Evolutionary conservation across 306 rosid species (phyloP), one percentile per base, ranked within the genome.

Genomic region (Ceratonia siliqua): DNA sequence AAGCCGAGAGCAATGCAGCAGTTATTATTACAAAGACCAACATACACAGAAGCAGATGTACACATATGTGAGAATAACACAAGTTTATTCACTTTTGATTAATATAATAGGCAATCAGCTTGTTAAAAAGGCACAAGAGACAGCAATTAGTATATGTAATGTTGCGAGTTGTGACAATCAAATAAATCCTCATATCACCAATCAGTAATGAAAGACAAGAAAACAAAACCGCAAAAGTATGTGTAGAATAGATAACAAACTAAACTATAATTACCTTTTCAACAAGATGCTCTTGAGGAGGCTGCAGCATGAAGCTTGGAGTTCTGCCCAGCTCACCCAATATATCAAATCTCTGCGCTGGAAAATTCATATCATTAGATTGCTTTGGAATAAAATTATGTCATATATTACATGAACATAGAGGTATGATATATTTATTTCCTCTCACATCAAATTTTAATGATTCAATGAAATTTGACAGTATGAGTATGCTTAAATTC

Each of bases 241-340:
- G 74, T 12, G 24, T 2, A 42, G 18, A 72, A 58, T 3, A 65
- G 21, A 33, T 28, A n/a, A n/a, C 62, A 33, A 42, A 70, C 35
- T 25, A 36, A 46, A 61, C 48, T 39, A 75, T 15, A 45, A 77
- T 79, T 71, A 77, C 96, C 91, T 64, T 87, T 75, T 93, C 96
- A 53, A 86, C 88, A 74, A 93, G 92, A 42, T 85, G 83, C 78
- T 93, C 96, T 82, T 93, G 81, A 0, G 96, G 98, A 82, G 96
- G 90, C 72, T 79, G 62, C 62, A 53, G 41, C 88, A 84, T 69
- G 80, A 76, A 87, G 74, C 17, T 42, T 1, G 90, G 89, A 35
- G 91, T 84, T 76, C 70, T 80, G 28, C 78, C 83, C 8, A 85
- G 25, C 6, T 69, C 82, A 10, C 85, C 68, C 77, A 90, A 45